These are phyloP conservation scores for Aspergillus persii DNA, from an alignment of 2,329 filamentous ascomycete species.

Conservation along the genomic window DNA sequence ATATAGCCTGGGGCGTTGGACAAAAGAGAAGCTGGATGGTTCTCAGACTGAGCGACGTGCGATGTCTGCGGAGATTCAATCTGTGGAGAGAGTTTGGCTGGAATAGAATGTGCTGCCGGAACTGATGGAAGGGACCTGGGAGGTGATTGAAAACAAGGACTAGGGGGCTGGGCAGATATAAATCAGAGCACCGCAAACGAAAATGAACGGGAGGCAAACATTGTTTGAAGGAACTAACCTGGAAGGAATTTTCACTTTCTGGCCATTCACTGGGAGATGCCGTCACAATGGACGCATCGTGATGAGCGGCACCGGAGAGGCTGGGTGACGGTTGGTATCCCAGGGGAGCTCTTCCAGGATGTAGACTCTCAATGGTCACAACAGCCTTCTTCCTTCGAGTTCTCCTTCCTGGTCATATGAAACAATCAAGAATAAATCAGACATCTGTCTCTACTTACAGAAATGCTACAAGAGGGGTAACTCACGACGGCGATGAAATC, in stretches of 20 bases:
- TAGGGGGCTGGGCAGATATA: not conserved
- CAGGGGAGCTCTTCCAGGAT: slow-evolving; percentile 16
- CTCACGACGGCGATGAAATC: slow-evolving; percentile 1
- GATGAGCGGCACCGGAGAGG: not conserved
- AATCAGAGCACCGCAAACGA: not conserved
- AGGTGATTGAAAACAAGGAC: not conserved
- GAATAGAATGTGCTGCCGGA: not conserved
- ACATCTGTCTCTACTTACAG: not conserved
- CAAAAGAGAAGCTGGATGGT: not conserved
- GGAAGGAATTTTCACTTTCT: not conserved
- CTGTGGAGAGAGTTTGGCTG: not conserved
- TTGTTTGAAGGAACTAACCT: not conserved
- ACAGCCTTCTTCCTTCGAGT: slow-evolving; percentile 14
- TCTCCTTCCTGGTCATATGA: slow-evolving; percentile 7
- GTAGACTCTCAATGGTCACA: slow-evolving; percentile 14
- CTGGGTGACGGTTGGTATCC: slow-evolving; percentile 6
- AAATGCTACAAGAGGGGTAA: not conserved
- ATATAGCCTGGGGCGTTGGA: not conserved
- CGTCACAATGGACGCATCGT: not conserved
- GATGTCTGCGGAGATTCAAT: no score
- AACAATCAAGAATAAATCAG: not conserved
- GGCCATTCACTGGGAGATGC: slow-evolving; percentile 9
- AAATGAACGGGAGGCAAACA: not conserved
- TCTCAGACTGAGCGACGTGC: not conserved
- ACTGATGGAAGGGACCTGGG: not conserved